Conservation (phyloP, 495 filamentous ascomycete genomes). For the Friedmanniomyces endolithicus region DNA sequence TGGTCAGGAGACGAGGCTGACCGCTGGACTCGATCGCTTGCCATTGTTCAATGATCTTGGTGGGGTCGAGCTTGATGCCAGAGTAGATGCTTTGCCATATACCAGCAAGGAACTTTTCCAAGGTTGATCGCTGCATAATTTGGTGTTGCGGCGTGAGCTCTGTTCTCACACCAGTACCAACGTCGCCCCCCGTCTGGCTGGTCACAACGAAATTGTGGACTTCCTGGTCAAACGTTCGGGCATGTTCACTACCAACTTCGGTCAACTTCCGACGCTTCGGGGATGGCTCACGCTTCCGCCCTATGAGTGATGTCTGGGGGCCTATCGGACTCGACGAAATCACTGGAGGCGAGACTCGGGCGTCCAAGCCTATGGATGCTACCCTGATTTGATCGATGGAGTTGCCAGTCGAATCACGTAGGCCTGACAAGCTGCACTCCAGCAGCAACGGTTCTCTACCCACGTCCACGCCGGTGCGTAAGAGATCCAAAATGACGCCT, state of each 20-base stretch:
- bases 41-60: slow-evolving; percentile 19
- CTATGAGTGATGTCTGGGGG: not conserved
- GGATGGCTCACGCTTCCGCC: not conserved
- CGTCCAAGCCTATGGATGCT: slow-evolving; percentile 1
- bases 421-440: slow-evolving; percentile 4
- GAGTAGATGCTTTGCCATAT: slow-evolving; percentile 7
- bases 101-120: slow-evolving; percentile 13
- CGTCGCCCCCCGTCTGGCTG: not conserved
- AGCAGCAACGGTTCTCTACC: slow-evolving; percentile 7
- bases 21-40: slow-evolving; percentile 15
- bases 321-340: not conserved
- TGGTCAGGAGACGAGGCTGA: slow-evolving; percentile 11
- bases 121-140: slow-evolving; percentile 18
- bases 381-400: not conserved
- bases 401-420: not conserved
- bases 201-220: not conserved
- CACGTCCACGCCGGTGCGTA: not conserved
- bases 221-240: not conserved
- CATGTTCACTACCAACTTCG: not conserved
- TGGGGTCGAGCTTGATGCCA: slow-evolving; percentile 14
- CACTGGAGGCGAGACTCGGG: not conserved
- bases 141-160: slow-evolving; percentile 11
- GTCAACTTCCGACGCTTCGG: not conserved
- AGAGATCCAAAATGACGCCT: not conserved
- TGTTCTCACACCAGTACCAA: not conserved